A percentile compares a stretch with the other conserved stretches of the same genome.
Conservation (phyloP, 2,329 filamentous ascomycete species). For the Daldinia sp. region DNA sequence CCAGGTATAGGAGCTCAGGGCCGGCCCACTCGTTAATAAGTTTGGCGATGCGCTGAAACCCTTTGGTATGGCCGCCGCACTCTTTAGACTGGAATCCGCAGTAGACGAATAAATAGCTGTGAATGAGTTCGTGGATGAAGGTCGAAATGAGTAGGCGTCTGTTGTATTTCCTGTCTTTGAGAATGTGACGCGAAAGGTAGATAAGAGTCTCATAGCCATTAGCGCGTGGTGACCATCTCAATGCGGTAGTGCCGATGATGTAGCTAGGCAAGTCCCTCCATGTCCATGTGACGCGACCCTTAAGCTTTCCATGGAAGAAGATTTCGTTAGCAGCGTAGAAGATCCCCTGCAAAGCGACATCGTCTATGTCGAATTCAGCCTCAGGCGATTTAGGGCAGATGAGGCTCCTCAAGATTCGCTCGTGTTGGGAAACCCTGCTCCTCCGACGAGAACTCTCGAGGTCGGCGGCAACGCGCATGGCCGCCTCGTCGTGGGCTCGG, state of each 20-base stretch:
- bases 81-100: conserved; percentile 69
- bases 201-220: conserved; percentile 73
- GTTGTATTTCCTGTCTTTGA: conserved; percentile 68
- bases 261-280: conserved; percentile 70
- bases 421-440: conserved; percentile 64
- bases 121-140: conserved; percentile 75
- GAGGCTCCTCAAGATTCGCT: conserved; percentile 68
- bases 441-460: conserved; percentile 60
- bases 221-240: conserved; percentile 60
- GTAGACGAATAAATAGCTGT: conserved; percentile 73
- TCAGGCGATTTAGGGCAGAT: conserved; percentile 63
- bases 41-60: conserved; percentile 69
- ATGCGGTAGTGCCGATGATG: conserved; percentile 72
- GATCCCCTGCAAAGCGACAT: conserved; percentile 68
- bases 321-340: conserved; percentile 72
- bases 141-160: conserved; percentile 72
- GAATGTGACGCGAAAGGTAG: conserved; percentile 69
- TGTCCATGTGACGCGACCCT: conserved; percentile 70
- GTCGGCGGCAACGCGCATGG: conserved; percentile 62
- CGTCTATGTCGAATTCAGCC: conserved; percentile 66
- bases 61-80: conserved; percentile 70
- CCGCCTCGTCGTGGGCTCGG: conserved; percentile 62
- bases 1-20: conserved; percentile 64
- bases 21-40: conserved; percentile 73
- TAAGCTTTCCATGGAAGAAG: conserved; percentile 69